These are phyloP conservation scores for Fistulina hepatica DNA, from an alignment of 1,284 basidiomycete genomes.

Conservation along the genomic window DNA sequence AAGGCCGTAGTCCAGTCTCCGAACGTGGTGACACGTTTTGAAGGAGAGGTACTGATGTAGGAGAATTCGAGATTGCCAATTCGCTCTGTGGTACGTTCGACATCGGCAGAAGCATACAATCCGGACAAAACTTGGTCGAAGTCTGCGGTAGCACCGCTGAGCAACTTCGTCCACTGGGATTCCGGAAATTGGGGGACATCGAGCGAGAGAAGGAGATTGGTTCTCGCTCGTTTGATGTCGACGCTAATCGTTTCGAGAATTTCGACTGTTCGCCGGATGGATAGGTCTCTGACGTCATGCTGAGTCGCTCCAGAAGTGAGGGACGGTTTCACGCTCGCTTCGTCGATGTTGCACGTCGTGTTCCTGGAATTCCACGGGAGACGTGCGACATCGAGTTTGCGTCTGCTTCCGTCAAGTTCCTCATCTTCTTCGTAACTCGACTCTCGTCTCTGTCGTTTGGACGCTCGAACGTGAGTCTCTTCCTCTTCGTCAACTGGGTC, in stretches of 20 bases:
- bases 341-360: too few species aligned
- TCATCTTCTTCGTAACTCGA: too few species aligned
- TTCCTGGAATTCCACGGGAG: too few species aligned
- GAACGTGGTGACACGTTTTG: constrained; percentile 14
- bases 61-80: constrained; percentile 15
- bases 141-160: constrained; percentile 12
- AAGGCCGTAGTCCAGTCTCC: constrained; percentile 24
- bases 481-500: too few species aligned
- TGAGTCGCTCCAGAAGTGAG: too few species aligned
- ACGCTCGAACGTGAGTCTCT: too few species aligned
- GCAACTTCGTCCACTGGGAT: constrained; percentile 12
- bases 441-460: too few species aligned
- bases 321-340: too few species aligned
- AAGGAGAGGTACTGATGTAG: constrained; percentile 11
- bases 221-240: not conserved
- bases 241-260: not conserved
- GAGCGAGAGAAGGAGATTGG: constrained; percentile 5
- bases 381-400: too few species aligned
- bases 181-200: constrained; percentile 11
- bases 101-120: constrained; percentile 13
- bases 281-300: too few species aligned
- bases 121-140: constrained; percentile 18
- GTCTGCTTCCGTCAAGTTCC: too few species aligned
- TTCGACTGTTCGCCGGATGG: too few species aligned
- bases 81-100: constrained; percentile 11